Evolutionary conservation across 306 rosid species (phyloP), one percentile per base, ranked within the genome.

Genomic region (Cicer chorassanicum): DNA sequence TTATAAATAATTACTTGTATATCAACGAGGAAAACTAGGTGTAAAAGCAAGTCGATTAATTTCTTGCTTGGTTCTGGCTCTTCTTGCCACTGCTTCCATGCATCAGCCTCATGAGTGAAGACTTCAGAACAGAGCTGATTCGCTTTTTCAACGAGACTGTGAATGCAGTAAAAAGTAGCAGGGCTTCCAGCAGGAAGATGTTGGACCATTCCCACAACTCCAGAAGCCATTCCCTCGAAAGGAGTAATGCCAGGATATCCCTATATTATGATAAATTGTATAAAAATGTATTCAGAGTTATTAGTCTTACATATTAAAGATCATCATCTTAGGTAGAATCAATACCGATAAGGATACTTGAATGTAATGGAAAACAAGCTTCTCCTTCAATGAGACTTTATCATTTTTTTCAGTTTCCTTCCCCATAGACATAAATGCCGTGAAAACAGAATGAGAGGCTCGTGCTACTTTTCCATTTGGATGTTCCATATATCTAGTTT

Each of bases 111-210:
- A 3, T 59, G 68, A 51, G 78, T 19, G 63, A 78, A 75, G 71
- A 83, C 81, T 81, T 87, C 86, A 51, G 83, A 80, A 78, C 92
- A 87, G 21, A 92, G 90, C 65, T 38, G 78, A 19, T 70, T 68
- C 45, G 91, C 90, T 83, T 91, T 91, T 72, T 83, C 94, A 46
- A 79, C 84, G 44, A 91, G 92, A 77, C 80, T 82, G 70, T 91
- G 84, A 48, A 93, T 73, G 82, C 97, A 89, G 75, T 86, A 91
- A 79, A 89, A 89, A 70, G 80, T 91, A 71, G 92, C 87, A 51
- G 98, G 96, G 79, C 97, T 91, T 79, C 98, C 96, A 34, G 97
- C 97, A 68, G 96, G 98, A 82, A 93, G 91, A 85, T 89, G 83
- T 43, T 90, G 90, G 54, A 87, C 87, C 82, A 91, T 72, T 54